Conservation (phyloP, 2,329 filamentous ascomycete species). For the Arthrobotrys megalospora region DNA sequence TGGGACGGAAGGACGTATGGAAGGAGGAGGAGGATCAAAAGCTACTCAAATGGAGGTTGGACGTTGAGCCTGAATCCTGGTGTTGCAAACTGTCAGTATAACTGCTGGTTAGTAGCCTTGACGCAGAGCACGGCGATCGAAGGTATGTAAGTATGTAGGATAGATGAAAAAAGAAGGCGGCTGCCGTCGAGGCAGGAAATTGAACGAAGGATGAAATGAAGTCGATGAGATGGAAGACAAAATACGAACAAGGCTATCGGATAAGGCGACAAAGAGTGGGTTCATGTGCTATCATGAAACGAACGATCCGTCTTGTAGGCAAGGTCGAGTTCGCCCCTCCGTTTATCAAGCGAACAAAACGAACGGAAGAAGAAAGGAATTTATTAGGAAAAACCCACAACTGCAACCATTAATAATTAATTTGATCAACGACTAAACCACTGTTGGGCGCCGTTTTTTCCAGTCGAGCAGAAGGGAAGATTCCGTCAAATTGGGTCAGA, state of each 20-base stretch:
- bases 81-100: constrained; percentile 14
- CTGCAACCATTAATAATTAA: neutral
- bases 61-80: neutral
- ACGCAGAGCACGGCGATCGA: neutral
- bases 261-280: constrained; percentile 1
- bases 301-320: constrained; percentile 35
- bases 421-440: neutral
- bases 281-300: constrained; percentile 43
- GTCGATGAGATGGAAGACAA: constrained; percentile 24
- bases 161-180: constrained; percentile 28
- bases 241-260: constrained; percentile 25
- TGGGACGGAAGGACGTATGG: neutral
- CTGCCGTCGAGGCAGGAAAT: constrained; percentile 5
- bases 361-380: constrained; percentile 18
- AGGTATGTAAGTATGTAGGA: constrained; percentile 63
- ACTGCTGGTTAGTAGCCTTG: neutral
- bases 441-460: neutral
- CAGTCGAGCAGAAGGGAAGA: neutral
- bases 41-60: constrained; percentile 23
- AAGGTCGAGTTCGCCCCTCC: constrained; percentile 36
- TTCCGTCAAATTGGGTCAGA: constrained; percentile 27
- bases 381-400: constrained; percentile 6
- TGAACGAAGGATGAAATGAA: constrained; percentile 27
- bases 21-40: constrained; percentile 47
- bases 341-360: constrained; percentile 34